Evolutionary conservation across 2,329 filamentous ascomycete species (phyloP).

Genomic region (Talaromyces pinophilus): DNA sequence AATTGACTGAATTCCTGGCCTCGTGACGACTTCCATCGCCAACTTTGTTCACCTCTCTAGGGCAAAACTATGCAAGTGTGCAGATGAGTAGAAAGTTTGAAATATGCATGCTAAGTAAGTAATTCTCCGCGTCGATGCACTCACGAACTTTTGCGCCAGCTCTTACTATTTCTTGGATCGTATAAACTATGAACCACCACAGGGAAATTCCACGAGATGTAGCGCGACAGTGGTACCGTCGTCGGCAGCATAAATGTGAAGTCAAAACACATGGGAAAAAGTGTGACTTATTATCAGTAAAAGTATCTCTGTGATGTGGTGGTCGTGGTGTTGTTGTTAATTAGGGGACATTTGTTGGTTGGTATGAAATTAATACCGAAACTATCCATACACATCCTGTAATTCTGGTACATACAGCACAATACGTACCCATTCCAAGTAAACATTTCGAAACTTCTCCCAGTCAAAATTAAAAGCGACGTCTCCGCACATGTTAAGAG

Average conservation of each 20-base stretch:
- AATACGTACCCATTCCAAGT: background rate
- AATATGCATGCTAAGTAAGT: background rate
- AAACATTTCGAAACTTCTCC: background rate
- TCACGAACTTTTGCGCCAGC: background rate
- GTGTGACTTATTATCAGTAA: background rate
- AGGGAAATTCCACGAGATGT: background rate
- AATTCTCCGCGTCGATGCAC: background rate
- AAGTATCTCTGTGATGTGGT: background rate
- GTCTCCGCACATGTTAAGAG: background rate
- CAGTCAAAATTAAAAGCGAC: background rate
- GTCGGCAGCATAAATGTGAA: background rate
- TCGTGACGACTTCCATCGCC: constrained; percentile 3
- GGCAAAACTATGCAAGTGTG: background rate
- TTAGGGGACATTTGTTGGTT: background rate
- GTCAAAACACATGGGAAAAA: background rate
- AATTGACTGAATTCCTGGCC: background rate
- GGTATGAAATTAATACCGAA: background rate
- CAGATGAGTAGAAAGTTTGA: background rate
- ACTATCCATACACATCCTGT: background rate
- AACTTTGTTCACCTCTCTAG: background rate
- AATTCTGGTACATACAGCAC: background rate
- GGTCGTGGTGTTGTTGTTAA: background rate
- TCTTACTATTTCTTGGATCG: background rate
- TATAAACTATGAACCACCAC: background rate
- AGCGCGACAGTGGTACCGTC: background rate